Evolutionary conservation across 1,139 yeast genomes (phyloP).

Genomic region (Taphrina populina): DNA sequence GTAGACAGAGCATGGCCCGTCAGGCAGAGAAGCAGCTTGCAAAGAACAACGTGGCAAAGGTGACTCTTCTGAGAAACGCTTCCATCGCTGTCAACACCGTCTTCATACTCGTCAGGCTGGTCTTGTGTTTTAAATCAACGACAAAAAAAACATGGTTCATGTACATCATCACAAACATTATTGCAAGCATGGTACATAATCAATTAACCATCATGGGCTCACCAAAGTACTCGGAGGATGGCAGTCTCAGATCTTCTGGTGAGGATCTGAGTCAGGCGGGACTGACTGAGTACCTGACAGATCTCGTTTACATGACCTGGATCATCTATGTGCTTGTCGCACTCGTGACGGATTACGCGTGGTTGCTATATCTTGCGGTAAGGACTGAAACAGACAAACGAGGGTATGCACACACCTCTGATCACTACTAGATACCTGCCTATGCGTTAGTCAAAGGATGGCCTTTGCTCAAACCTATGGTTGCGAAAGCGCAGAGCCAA

Average conservation of each 20-base stretch:
- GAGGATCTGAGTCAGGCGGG: conserved; percentile 67
- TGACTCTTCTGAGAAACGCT: conserved; percentile 57
- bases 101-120: conserved; percentile 49
- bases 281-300: conserved; percentile 73
- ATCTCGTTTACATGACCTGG: conserved; percentile 70
- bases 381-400: not conserved
- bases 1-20: conserved; percentile 56
- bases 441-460: conserved; percentile 24
- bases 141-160: conserved; percentile 51
- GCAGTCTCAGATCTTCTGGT: conserved; percentile 56
- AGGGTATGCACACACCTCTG: too few relatives aligned
- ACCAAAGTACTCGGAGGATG: conserved; percentile 45
- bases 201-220: conserved; percentile 54
- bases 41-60: conserved; percentile 53
- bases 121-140: conserved; percentile 52
- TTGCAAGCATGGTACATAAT: conserved; percentile 58
- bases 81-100: conserved; percentile 52
- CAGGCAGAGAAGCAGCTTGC: conserved; percentile 72
- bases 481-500: conserved; percentile 19
- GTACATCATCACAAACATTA: conserved; percentile 58
- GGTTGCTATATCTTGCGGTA: conserved; percentile 26
- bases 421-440: conserved; percentile 12
- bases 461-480: conserved; percentile 25
- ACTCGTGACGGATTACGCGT: conserved; percentile 40
- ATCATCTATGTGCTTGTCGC: conserved; percentile 58